Conservation (phyloP, 495 filamentous ascomycete species). For the Podospora sp. region DNA sequence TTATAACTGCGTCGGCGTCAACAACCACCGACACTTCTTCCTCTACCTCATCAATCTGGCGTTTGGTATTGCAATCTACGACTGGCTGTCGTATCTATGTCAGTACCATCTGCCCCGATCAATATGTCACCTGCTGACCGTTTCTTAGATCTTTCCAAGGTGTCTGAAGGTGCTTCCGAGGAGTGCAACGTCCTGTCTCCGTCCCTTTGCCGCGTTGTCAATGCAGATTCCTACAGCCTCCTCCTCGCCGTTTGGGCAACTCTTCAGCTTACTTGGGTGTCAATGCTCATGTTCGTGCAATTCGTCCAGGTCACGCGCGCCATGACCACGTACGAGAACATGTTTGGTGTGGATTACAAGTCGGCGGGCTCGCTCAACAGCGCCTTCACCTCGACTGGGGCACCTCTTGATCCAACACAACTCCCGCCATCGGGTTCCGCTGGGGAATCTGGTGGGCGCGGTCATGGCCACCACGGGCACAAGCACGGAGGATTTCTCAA, state of each 20-base stretch:
- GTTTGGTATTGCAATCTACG: conserved; percentile 69
- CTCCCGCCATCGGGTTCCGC: conserved; percentile 43
- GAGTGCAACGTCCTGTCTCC: conserved; percentile 78
- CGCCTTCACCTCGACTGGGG: conserved; percentile 76
- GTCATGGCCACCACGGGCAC: conserved; percentile 47
- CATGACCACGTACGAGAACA: conserved; percentile 94
- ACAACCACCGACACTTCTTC: conserved; percentile 95
- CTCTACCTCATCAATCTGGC: conserved; percentile 80
- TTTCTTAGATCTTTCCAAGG: conserved; percentile 38
- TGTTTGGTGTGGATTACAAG: conserved; percentile 68
- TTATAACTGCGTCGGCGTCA: conserved; percentile 90
- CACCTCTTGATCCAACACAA: conserved; percentile 60
- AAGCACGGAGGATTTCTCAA: conserved; percentile 62
- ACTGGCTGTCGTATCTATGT: conserved; percentile 49
- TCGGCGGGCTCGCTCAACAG: conserved; percentile 68
- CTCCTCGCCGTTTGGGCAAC: conserved; percentile 74
- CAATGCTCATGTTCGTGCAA: conserved; percentile 93
- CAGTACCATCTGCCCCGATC: conserved; percentile 22
- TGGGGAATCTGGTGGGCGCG: conserved; percentile 27
- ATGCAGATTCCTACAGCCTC: conserved; percentile 81
- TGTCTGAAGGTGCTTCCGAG: conserved; percentile 35
- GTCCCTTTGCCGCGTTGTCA: conserved; percentile 69
- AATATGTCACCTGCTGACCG: conserved; percentile 11
- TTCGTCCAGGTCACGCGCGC: conserved; percentile 87
- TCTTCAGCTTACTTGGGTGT: conserved; percentile 88